Conservation (phyloP, 805 yeast species). For the Millerozyma miso region DNA sequence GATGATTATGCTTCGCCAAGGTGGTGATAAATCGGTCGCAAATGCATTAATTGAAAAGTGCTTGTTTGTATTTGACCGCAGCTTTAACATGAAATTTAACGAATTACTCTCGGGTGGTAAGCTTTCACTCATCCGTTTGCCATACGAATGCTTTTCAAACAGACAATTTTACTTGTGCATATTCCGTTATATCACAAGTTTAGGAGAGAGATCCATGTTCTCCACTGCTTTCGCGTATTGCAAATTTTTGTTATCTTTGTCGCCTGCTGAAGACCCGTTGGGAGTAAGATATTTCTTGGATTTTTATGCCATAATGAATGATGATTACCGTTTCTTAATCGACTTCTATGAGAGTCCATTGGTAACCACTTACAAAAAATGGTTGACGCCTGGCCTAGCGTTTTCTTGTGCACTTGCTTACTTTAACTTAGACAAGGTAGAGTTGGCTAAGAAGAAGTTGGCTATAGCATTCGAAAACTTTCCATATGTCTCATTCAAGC, state of each 20-base stretch:
- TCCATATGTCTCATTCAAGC: slow-evolving; percentile 52
- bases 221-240: slow-evolving; percentile 74
- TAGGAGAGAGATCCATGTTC: slow-evolving; percentile 75
- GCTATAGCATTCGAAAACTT: slow-evolving; percentile 48
- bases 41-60: slow-evolving; percentile 75
- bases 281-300: slow-evolving; percentile 84
- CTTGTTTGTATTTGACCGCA: slow-evolving; percentile 74
- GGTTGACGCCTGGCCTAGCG: slow-evolving; percentile 72
- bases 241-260: slow-evolving; percentile 62
- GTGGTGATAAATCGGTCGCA: slow-evolving; percentile 63
- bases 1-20: slow-evolving; percentile 68
- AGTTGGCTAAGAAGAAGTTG: slow-evolving; percentile 47
- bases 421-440: slow-evolving; percentile 36
- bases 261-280: slow-evolving; percentile 77
- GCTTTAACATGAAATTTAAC: slow-evolving; percentile 56
- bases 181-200: slow-evolving; percentile 63
- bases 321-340: slow-evolving; percentile 59
- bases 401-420: slow-evolving; percentile 66
- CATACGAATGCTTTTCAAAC: slow-evolving; percentile 70
- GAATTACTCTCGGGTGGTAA: slow-evolving; percentile 43
- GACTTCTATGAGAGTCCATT: slow-evolving; percentile 56
- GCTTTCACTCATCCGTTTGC: slow-evolving; percentile 59
- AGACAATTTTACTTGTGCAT: slow-evolving; percentile 72
- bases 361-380: slow-evolving; percentile 51
- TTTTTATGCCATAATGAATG: slow-evolving; percentile 64